Percentiles rank a stretch among this genome's conserved stretches.
Evolutionary conservation across 1,139 yeast species (phyloP).

Genomic region (Protomyces inundatus): DNA sequence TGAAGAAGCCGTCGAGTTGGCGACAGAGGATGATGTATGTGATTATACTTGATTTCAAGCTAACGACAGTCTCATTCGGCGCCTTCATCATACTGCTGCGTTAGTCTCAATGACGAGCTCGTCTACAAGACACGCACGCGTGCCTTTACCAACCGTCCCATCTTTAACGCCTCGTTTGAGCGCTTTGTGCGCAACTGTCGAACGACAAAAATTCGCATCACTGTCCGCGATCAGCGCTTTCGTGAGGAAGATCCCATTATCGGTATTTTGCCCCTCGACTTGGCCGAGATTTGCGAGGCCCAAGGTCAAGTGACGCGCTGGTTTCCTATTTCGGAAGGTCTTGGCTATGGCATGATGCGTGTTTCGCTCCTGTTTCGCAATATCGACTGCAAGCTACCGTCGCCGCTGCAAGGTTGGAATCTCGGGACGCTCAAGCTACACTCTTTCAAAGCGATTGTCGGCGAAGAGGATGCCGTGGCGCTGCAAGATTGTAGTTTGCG

Average conservation of each 20-base stretch:
- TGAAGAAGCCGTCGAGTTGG: conserved; percentile 19
- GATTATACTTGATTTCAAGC: neutral
- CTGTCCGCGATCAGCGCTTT: conserved; percentile 22
- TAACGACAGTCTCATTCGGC: conserved; percentile 3
- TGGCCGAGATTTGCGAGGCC: conserved; percentile 9
- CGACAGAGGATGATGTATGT: conserved; percentile 16
- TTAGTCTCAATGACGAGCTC: conserved; percentile 24
- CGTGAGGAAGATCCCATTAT: conserved; percentile 28
- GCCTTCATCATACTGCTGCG: conserved; percentile 27
- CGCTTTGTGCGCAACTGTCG: conserved; percentile 21
- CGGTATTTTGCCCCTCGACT: conserved; percentile 23
- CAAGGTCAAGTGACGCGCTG: conserved; percentile 26
- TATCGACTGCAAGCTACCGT: conserved; percentile 15
- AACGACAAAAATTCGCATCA: conserved; percentile 13
- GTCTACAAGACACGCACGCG: conserved; percentile 27
- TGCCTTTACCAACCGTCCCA: conserved; percentile 24
- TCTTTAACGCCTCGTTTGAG: conserved; percentile 27
- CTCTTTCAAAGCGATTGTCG: conserved; percentile 6
- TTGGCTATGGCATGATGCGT: conserved; percentile 25
- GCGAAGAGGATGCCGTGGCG: conserved; percentile 13
- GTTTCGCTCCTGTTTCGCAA: conserved; percentile 25
- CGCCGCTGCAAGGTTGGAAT: conserved; percentile 27
- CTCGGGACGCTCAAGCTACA: conserved; percentile 25
- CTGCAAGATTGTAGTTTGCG: conserved; percentile 20
- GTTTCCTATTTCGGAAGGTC: conserved; percentile 26